Base-by-base conservation (phyloP, 805 yeast genomes). In the Zygosaccharomyces siamensis region DNA sequence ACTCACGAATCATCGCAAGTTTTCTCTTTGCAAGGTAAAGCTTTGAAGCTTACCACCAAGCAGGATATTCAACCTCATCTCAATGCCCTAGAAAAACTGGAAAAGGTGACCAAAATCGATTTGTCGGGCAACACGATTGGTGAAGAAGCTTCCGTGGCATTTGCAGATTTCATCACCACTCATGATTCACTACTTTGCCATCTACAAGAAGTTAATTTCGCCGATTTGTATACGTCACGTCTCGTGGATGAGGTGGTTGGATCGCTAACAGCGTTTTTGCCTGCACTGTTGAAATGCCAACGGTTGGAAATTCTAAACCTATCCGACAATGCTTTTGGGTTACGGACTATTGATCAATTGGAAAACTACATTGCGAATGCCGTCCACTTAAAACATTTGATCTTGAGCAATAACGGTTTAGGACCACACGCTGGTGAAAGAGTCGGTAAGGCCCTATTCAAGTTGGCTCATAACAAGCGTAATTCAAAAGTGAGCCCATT, bases 341-440 rank as follows among this genome's bases (percentile, higher is more conserved):
- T 93, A 63, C 95, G 93, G 63, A 86, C 98, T 21, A 88, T 93
- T 53, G 96, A 85, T 50, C 95, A 93, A 7, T 76, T 93, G 48
- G 96, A 93, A 64, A 75, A 73, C 24, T 89, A 83, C 60, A 73
- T 93, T 50, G 72, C 86, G 10, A 75, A 83, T 58, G 95, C 92
- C 31, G 77, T 80, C 14, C 81, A 95, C 23, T 71, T 93, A 48
- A 85, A 87, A 68, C 97, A 93, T 65, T 77, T 93, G 67, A 83
- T 88, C 56, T 74, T 93, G 53, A 84, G 97, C 41, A 93, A 93
- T 71, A 93, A 93, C 67, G 99, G 99, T 48, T 84, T 93, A 81
- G 99, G 99, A 31, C 99, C 99, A 23, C 86, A 86, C 66, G 96
- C 98, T 0, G 99, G 99, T 60, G 84, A 92, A 49, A 80, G 96